phyloP scores from a whole-genome alignment of 2,329 filamentous ascomycete species.

The Hypoxylon sp. region DNA sequence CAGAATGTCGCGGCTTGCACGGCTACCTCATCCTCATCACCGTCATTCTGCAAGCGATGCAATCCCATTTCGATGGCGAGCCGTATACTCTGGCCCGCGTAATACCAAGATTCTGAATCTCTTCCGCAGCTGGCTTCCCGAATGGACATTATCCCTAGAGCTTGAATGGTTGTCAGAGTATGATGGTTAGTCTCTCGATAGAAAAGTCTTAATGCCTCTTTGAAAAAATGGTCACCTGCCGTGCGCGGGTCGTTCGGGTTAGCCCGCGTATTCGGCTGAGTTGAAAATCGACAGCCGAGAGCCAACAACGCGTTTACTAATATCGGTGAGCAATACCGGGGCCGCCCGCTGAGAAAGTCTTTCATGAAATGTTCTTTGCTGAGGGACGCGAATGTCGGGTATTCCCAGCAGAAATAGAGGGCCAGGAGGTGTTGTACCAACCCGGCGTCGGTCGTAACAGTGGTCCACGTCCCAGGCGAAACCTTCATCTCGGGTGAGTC shows the following conservation, averaged over 20 bases:
- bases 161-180: slow-evolving; percentile 79
- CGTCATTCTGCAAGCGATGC: slow-evolving; percentile 67
- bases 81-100: slow-evolving; percentile 79
- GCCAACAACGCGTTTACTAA: slow-evolving; percentile 76
- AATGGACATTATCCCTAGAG: slow-evolving; percentile 81
- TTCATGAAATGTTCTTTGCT: slow-evolving; percentile 79
- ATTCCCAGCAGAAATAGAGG: slow-evolving; percentile 82
- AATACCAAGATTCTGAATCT: slow-evolving; percentile 80
- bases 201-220: slow-evolving; percentile 75
- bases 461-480: slow-evolving; percentile 69
- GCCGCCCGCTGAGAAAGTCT: slow-evolving; percentile 73
- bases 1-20: slow-evolving; percentile 73
- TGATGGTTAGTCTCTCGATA: slow-evolving; percentile 71
- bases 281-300: slow-evolving; percentile 78
- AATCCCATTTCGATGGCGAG: slow-evolving; percentile 80
- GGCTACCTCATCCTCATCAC: slow-evolving; percentile 69
- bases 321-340: slow-evolving; percentile 77
- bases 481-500: slow-evolving; percentile 61
- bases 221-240: slow-evolving; percentile 81
- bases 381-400: slow-evolving; percentile 80
- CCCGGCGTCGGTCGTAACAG: slow-evolving; percentile 68
- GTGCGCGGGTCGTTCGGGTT: slow-evolving; percentile 73
- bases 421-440: slow-evolving; percentile 75
- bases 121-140: slow-evolving; percentile 80
- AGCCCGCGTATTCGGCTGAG: slow-evolving; percentile 73